Base-by-base conservation (phyloP, 345 rosid genomes). In the Orychophragmus violaceus region DNA sequence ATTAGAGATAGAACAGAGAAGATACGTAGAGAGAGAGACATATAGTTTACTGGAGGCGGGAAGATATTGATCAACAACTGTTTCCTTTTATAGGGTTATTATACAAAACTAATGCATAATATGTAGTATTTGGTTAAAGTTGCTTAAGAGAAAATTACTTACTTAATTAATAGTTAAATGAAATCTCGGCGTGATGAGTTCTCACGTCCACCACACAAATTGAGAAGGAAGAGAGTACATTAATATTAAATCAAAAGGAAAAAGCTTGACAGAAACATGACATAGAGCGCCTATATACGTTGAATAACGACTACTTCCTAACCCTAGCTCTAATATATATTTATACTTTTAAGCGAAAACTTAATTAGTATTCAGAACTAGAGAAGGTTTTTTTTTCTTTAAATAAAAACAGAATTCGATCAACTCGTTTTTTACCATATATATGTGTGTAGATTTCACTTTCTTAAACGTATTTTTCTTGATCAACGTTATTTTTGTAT, bases 261-360 rank as follows among this genome's bases (percentile, higher is more conserved):
- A 71, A 45, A 63, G 51, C 25, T 70, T 62, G 69, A 69, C 60
- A 62, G 66, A 60, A 61, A 62, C 74, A 70, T 53, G 55, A 54
- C 62, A 62, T 32, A 41, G 5, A 41, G 35, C 25, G 29, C 46
- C 14, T 41, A 42, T 42, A 17, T 70, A 36, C 41, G 45, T 48
- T 49, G n/a, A 6, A 72, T 37, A 65, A 66, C 55, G 76, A 66
- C 77, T 30, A 24, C 60, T 66, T 73, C 76, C 76, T 66, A 72
- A 66, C 71, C 28, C 45, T 45, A 42, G 19, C 24, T 56, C 6
- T 36, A 32, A 44, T 22, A 33, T 23, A 10, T 48, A 21, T 46
- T 46, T 51, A 3, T 28, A 48, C 22, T 21, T n/a, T n/a, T n/a
- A n/a, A 68, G 23, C 42, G 18, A 25, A 2, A 18, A n/a, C 39